phyloP scores from a whole-genome alignment of 257 asterid species.

The Nicotiana noctiflora region DNA sequence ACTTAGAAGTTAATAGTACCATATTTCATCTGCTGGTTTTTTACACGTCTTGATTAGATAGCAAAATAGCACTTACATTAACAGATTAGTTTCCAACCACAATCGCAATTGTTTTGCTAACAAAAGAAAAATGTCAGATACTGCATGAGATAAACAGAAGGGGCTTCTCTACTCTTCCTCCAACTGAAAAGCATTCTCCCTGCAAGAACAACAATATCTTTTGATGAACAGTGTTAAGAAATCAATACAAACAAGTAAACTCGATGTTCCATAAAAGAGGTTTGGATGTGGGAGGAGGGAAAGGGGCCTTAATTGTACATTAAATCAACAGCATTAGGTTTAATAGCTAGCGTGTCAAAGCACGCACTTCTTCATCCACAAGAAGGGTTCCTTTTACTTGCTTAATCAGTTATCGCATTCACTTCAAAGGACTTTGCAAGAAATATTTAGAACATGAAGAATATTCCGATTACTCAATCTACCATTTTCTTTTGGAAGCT shows the following conservation, averaged over 20 bases:
- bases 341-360: not conserved
- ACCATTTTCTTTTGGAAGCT: not conserved
- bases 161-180: not conserved
- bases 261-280: not conserved
- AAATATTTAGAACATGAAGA: not conserved
- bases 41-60: not conserved
- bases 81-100: not conserved
- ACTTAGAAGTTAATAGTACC: not conserved
- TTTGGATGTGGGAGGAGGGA: not conserved
- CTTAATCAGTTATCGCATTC: not conserved
- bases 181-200: not conserved
- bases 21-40: not conserved
- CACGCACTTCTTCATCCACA: not conserved
- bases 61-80: not conserved
- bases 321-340: not conserved
- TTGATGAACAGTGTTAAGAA: not conserved
- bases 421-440: not conserved
- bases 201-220: not conserved
- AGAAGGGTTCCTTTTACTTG: not conserved
- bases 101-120: not conserved
- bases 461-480: not conserved
- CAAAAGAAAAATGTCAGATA: not conserved
- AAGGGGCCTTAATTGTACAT: not conserved
- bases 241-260: not conserved
- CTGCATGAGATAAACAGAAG: not conserved